Conservation (phyloP, 129 eudicot genomes). For the Flaveria sonorensis region DNA sequence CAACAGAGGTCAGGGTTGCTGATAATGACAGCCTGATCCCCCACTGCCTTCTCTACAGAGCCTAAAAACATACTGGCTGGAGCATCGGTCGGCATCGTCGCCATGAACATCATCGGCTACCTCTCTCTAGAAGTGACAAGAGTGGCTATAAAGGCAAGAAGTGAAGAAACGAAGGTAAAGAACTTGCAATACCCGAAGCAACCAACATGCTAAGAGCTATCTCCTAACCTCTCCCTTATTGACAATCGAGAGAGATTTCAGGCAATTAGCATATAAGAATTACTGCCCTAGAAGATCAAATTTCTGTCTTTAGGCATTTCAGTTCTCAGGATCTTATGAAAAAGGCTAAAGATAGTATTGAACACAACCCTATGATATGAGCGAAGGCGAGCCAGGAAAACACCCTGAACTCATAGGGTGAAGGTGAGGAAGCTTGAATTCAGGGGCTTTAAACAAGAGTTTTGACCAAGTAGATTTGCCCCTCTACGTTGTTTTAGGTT, state of each 20-base stretch:
- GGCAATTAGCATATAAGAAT: slow-evolving; percentile 15
- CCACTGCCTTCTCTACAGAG: too few species aligned
- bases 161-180: too few species aligned
- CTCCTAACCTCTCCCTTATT: slow-evolving; percentile 8
- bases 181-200: neutral
- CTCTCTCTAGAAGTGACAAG: too few species aligned
- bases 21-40: too few species aligned
- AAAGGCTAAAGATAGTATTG: neutral
- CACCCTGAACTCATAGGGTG: neutral
- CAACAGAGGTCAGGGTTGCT: too few species aligned
- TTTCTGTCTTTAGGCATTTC: slow-evolving; percentile 5
- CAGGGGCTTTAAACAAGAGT: neutral
- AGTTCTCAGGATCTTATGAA: neutral
- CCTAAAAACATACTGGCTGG: too few species aligned
- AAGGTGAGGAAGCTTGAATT: slow-evolving; percentile 6
- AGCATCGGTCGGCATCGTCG: too few species aligned
- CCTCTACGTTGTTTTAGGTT: neutral
- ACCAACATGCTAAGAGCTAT: neutral
- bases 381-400: slow-evolving; percentile 8
- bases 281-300: neutral
- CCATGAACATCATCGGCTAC: too few species aligned
- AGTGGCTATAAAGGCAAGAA: too few species aligned
- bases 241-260: slow-evolving; percentile 15
- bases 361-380: neutral
- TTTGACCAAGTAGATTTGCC: neutral